These are phyloP conservation scores for Dioszegia aurantiaca DNA, from an alignment of 768 basidiomycete genomes.

Conservation along the genomic window DNA sequence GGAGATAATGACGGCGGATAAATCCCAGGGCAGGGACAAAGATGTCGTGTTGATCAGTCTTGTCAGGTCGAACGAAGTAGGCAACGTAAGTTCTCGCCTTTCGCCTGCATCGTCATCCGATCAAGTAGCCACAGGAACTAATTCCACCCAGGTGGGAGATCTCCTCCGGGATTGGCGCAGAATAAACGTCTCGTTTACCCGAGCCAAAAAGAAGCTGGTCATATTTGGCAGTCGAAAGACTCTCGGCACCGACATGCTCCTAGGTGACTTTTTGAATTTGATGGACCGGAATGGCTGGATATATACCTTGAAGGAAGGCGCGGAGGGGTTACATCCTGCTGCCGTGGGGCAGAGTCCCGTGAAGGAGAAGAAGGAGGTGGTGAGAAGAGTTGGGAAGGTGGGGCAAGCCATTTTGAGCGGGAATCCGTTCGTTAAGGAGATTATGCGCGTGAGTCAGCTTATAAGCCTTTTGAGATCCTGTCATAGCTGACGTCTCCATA, in stretches of 20 bases:
- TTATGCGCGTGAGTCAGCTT: conserved; percentile 21
- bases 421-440: conserved; percentile 30
- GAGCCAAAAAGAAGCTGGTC: conserved; percentile 83
- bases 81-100: conserved; percentile 62
- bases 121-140: background rate
- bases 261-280: conserved; percentile 72
- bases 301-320: conserved; percentile 59
- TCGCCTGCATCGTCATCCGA: no score
- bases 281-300: conserved; percentile 75
- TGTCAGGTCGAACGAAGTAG: conserved; percentile 78
- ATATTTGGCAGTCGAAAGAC: conserved; percentile 63
- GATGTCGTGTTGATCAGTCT: conserved; percentile 90
- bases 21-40: conserved; percentile 91
- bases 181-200: conserved; percentile 94
- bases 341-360: background rate
- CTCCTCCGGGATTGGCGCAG: conserved; percentile 92
- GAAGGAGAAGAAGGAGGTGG: background rate
- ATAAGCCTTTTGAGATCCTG: background rate
- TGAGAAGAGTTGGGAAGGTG: conserved; percentile 24
- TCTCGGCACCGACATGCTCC: conserved; percentile 56
- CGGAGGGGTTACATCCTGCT: conserved; percentile 59
- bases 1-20: conserved; percentile 91
- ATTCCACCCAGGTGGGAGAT: conserved; percentile 69
- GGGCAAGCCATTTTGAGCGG: conserved; percentile 21
- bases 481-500: conserved; percentile 1